These are phyloP conservation scores for Ilyonectria destructans DNA, from an alignment of 2,329 filamentous ascomycete species.

Conservation along the genomic window DNA sequence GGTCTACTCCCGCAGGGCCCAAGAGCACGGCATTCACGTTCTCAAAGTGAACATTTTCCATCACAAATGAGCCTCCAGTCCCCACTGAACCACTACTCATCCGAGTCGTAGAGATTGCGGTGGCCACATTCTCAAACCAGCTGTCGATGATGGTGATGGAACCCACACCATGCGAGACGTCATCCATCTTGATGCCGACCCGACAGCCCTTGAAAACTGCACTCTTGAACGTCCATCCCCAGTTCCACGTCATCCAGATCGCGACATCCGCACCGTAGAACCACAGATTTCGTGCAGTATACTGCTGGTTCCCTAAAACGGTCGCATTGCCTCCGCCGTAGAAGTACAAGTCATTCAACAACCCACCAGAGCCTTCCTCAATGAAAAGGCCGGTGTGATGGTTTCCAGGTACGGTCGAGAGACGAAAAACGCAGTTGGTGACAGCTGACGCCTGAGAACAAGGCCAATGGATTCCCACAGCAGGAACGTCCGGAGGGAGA, in stretches of 20 bases:
- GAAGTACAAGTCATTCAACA: slow-evolving; percentile 80
- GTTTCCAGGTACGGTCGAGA: slow-evolving; percentile 63
- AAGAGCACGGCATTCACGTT: slow-evolving; percentile 52
- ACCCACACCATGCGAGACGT: slow-evolving; percentile 72
- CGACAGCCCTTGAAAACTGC: slow-evolving; percentile 75
- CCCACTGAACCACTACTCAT: slow-evolving; percentile 51
- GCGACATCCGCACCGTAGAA: slow-evolving; percentile 78
- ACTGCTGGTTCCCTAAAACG: slow-evolving; percentile 78
- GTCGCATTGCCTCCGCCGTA: slow-evolving; percentile 77
- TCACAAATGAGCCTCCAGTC: slow-evolving; percentile 61
- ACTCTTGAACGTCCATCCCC: slow-evolving; percentile 83
- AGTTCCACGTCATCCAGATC: slow-evolving; percentile 82
- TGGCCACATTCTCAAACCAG: slow-evolving; percentile 76
- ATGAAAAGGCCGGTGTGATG: slow-evolving; percentile 74
- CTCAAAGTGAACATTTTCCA: slow-evolving; percentile 65
- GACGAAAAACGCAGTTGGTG: slow-evolving; percentile 71
- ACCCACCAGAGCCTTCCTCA: slow-evolving; percentile 76
- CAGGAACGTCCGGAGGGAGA: slow-evolving; percentile 61
- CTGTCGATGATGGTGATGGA: slow-evolving; percentile 85
- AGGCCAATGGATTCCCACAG: slow-evolving; percentile 77
- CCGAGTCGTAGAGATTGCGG: slow-evolving; percentile 78
- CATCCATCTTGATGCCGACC: slow-evolving; percentile 78
- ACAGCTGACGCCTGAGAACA: slow-evolving; percentile 76
- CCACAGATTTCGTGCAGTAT: slow-evolving; percentile 78
- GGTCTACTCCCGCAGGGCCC: slow-evolving; percentile 38